Conservation (phyloP, 345 rosid species). For the Anacardium occidentale region DNA sequence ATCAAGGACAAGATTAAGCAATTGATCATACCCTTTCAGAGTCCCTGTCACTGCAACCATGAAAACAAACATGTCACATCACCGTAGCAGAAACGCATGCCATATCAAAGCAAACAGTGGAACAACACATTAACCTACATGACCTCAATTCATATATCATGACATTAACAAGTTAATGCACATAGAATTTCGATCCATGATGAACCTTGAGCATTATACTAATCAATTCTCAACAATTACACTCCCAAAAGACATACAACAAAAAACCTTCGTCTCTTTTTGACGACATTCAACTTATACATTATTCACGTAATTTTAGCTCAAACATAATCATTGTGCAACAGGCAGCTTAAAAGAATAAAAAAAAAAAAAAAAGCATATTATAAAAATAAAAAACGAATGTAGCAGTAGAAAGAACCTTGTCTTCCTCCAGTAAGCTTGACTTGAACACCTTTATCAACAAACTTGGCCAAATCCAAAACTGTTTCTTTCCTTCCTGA, state of each 20-base stretch:
- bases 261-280: neutral
- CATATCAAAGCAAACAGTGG: neutral
- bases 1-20: constrained; percentile 91
- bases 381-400: neutral
- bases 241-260: neutral
- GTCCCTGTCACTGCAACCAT: constrained; percentile 78
- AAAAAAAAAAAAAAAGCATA: neutral
- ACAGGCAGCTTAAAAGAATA: neutral
- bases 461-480: constrained; percentile 93
- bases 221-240: neutral
- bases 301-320: neutral
- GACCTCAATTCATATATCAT: neutral
- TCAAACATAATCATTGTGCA: neutral
- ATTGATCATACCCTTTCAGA: constrained; percentile 89
- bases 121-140: neutral
- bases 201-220: neutral
- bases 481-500: constrained; percentile 97
- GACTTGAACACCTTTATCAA: constrained; percentile 97
- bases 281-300: neutral
- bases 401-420: constrained; percentile 41
- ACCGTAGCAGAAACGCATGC: neutral
- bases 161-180: neutral
- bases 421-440: constrained; percentile 97
- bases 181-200: neutral
- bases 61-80: neutral